Conservation (phyloP, 2,329 filamentous ascomycete genomes). For the Colletotrichum musicola region DNA sequence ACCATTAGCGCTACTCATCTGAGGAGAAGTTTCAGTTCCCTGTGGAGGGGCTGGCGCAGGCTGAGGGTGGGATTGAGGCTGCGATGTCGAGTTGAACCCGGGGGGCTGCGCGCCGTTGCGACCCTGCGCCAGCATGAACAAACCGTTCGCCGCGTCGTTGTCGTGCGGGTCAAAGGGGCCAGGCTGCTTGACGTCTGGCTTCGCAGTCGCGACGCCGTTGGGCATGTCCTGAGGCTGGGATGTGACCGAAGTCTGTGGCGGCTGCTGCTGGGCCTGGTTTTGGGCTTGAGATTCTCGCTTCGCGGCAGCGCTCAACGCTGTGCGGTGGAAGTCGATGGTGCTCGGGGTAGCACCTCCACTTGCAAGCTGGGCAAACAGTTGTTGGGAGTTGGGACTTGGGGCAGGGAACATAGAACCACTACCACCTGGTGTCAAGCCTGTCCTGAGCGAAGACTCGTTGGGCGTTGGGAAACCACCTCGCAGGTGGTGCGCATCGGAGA, state of each 20-base stretch:
- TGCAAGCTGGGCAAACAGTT: conserved; percentile 80
- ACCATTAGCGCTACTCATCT: conserved; percentile 63
- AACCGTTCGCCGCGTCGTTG: conserved; percentile 93
- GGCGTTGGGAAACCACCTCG: conserved; percentile 91
- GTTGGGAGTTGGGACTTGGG: conserved; percentile 85
- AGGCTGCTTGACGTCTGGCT: conserved; percentile 64
- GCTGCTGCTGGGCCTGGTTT: conserved; percentile 50
- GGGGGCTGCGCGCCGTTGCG: conserved; percentile 68
- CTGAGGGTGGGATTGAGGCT: conserved; percentile 64
- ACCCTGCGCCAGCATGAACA: conserved; percentile 90
- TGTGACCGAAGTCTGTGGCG: conserved; percentile 42
- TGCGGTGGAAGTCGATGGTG: conserved; percentile 94
- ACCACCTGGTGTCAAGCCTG: conserved; percentile 92
- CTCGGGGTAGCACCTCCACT: conserved; percentile 88
- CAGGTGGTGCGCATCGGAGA: conserved; percentile 82
- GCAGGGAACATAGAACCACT: conserved; percentile 98
- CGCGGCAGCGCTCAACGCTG: conserved; percentile 83
- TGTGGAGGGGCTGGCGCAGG: conserved; percentile 53
- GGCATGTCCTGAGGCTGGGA: conserved; percentile 46
- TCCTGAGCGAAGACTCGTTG: conserved; percentile 94
- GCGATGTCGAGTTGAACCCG: conserved; percentile 60
- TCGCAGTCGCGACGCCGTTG: conserved; percentile 55
- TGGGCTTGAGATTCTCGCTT: conserved; percentile 66
- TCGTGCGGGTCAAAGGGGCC: conserved; percentile 89
- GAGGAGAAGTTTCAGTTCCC: conserved; percentile 61